Percentiles rank a stretch among this genome's conserved stretches.
Conservation (phyloP, 2,329 filamentous ascomycete genomes). For the Fusarium camptoceras region DNA sequence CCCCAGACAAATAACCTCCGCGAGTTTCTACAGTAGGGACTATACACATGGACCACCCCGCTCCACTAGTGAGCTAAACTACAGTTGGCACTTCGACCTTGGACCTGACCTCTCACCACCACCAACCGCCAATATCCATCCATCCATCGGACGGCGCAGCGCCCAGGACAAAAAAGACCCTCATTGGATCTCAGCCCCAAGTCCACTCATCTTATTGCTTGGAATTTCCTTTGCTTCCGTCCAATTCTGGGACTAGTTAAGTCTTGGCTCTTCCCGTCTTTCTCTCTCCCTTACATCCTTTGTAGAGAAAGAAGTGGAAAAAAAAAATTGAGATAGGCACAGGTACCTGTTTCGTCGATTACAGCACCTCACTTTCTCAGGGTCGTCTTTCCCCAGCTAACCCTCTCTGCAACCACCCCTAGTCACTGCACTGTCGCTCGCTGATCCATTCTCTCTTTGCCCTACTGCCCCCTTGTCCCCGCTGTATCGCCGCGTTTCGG, state of each 20-base stretch:
- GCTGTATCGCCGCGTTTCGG: constrained; percentile 40
- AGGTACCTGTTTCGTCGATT: not conserved
- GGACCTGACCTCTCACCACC: constrained; percentile 9
- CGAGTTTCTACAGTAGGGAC: constrained; percentile 5
- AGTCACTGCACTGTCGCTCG: constrained; percentile 35
- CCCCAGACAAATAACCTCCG: constrained; percentile 12
- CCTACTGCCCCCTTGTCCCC: constrained; percentile 27
- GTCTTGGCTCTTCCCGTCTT: constrained; percentile 24
- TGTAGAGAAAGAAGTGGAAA: not conserved
- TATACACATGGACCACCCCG: constrained; percentile 1
- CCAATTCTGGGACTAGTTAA: constrained; percentile 27
- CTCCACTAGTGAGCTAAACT: constrained; percentile 21
- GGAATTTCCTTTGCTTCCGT: constrained; percentile 27
- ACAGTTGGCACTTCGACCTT: constrained; percentile 29
- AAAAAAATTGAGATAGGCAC: not conserved
- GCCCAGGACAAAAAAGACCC: constrained; percentile 26
- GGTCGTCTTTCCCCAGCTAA: constrained; percentile 17
- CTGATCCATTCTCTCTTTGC: constrained; percentile 32
- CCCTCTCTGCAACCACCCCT: constrained; percentile 36
- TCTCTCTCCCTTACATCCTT: constrained; percentile 26
- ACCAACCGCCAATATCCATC: constrained; percentile 27
- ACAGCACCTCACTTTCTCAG: constrained; percentile 28
- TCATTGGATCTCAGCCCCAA: constrained; percentile 25
- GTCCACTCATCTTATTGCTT: constrained; percentile 32
- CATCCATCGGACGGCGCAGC: constrained; percentile 28